Conservation (phyloP, 2,329 filamentous ascomycete species). For the Talaromyces atroroseus region DNA sequence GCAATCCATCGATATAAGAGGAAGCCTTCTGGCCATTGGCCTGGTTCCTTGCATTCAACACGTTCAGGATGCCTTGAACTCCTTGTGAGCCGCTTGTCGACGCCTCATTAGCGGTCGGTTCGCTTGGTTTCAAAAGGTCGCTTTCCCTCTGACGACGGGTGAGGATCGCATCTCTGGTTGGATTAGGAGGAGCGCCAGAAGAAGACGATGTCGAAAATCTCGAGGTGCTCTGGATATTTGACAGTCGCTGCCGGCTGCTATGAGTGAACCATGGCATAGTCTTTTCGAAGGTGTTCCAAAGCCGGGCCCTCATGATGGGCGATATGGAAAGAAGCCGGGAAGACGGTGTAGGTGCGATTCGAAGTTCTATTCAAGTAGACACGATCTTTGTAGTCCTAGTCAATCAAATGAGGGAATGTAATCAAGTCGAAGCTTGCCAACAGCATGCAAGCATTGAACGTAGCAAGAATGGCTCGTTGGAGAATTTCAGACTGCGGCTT, state of each 20-base stretch:
- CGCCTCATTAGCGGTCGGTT: background rate
- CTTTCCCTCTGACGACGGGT: conserved; percentile 11
- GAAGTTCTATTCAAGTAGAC: background rate
- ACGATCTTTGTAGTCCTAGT: background rate
- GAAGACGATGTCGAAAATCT: conserved; percentile 8
- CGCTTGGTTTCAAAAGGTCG: conserved; percentile 9
- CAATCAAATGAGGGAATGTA: background rate
- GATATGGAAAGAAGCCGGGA: background rate
- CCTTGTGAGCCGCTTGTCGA: background rate
- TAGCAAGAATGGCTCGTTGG: background rate
- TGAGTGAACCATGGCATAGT: conserved; percentile 28
- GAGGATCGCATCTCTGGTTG: conserved; percentile 1
- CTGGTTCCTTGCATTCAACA: conserved; percentile 15
- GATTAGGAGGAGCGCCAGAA: background rate
- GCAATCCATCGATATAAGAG: conserved; percentile 9
- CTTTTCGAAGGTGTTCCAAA: conserved; percentile 27
- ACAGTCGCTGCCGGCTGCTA: conserved; percentile 20
- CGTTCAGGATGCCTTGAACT: conserved; percentile 4
- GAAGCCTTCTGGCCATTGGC: conserved; percentile 8
- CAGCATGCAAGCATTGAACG: background rate
- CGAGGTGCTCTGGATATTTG: conserved; percentile 15
- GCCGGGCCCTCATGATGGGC: conserved; percentile 28
- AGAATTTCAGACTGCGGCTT: conserved; percentile 2
- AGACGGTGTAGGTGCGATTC: background rate
- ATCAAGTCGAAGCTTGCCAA: background rate